These are phyloP conservation scores for Gloeostereum incarnatum DNA, from an alignment of 768 basidiomycete genomes.

Conservation along the genomic window DNA sequence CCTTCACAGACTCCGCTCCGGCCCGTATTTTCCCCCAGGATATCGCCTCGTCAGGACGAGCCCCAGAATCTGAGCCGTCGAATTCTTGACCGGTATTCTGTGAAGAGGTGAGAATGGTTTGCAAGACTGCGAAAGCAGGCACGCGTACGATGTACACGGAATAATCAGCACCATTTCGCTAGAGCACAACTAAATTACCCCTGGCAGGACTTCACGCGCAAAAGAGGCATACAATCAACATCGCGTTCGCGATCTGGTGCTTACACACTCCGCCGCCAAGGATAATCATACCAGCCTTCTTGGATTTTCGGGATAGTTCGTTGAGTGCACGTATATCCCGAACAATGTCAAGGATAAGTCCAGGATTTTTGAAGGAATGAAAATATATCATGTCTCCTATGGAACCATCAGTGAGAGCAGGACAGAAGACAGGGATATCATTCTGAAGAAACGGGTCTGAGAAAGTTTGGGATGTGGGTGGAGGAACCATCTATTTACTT, in stretches of 20 bases:
- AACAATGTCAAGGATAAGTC: slow-evolving; percentile 87
- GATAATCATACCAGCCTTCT: slow-evolving; percentile 96
- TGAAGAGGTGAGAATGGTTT: slow-evolving; percentile 7
- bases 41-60: slow-evolving; percentile 93
- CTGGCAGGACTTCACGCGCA: slow-evolving; percentile 5
- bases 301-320: slow-evolving; percentile 78
- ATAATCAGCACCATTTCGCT: slow-evolving; percentile 98
- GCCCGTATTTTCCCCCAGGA: slow-evolving; percentile 98
- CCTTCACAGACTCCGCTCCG: slow-evolving; percentile 77
- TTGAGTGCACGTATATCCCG: slow-evolving; percentile 89
- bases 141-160: slow-evolving; percentile 84
- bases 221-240: slow-evolving; percentile 70
- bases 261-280: slow-evolving; percentile 98
- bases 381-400: slow-evolving; percentile 99
- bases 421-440: slow-evolving; percentile 97
- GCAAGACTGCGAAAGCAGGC: not conserved
- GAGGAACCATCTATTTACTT: slow-evolving; percentile 48
- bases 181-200: slow-evolving; percentile 5
- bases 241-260: slow-evolving; percentile 99
- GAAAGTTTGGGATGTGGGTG: slow-evolving; percentile 4
- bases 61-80: slow-evolving; percentile 96
- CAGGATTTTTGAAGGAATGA: slow-evolving; percentile 86
- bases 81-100: slow-evolving; percentile 99
- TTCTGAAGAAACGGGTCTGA: slow-evolving; percentile 52
- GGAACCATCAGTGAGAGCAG: slow-evolving; percentile 95